Base-by-base conservation (phyloP, 1,284 basidiomycete genomes). In the Athelia psychrophila region DNA sequence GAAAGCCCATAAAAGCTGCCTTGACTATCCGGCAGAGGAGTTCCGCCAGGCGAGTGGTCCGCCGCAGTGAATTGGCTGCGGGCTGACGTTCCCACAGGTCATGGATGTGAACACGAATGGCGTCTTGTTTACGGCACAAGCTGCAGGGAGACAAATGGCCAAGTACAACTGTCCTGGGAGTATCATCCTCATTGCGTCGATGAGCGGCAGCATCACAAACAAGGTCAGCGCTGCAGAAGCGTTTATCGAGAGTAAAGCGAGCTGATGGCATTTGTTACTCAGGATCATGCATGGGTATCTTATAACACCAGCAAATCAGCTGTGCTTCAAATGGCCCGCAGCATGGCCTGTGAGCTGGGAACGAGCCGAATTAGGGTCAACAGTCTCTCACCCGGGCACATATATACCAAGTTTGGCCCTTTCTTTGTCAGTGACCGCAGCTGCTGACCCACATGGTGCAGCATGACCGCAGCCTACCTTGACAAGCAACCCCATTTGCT, bases 141-240 rank as follows among this genome's bases (percentile, higher is more conserved):
- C 88, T 0, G 90, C 85, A 10, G 91, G 89, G 6, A 76, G 82
- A 52, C 83, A 89, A 68, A 92, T 91, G 88, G 73, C 65, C 18
- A 76, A 82, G 25, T 89, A 86, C 58, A 80, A 82, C 5, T 80
- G 76, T n/a, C 76, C 78, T 15, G 92, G 91, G 1, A 92, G 89
- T 59, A 91, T 95, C 58, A 80, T 92, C 57, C 70, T 93, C 56
- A 85, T 94, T 59, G 92, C 88, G 20, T 92, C 88, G 54, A 93
- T 95, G 89, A 90, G 87, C 44, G 93, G 91, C 16, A 84, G 84
- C 49, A 84, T 94, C 58, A 90, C 90, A 50, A 93, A 93, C 72
- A 82, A 73, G 69, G 91, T 86, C 60, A 49, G 76, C 53, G 24
- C 22, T 13, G 5, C 6, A 33, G 12, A n/a, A 22, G 9, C 44